These are phyloP conservation scores for Apiospora arundinis DNA, from an alignment of 2,329 filamentous ascomycete genomes.

Conservation along the genomic window DNA sequence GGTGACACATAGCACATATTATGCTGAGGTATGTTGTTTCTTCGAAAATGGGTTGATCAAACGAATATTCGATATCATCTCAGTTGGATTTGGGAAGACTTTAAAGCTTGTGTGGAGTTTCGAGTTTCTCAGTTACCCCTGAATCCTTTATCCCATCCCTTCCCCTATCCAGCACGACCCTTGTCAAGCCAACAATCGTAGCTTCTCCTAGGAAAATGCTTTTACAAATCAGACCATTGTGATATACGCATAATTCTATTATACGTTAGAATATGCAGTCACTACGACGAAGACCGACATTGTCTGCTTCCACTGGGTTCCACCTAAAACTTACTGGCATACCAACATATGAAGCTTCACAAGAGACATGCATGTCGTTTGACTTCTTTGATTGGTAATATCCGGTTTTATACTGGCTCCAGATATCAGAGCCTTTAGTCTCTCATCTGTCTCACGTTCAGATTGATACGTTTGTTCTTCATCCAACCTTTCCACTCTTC, in stretches of 20 bases:
- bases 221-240: too few relatives aligned
- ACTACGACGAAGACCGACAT: not conserved
- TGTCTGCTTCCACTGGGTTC: not conserved
- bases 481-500: constrained; percentile 86
- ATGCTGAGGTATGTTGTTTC: not conserved
- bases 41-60: not conserved
- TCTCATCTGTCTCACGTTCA: constrained; percentile 91
- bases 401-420: not conserved
- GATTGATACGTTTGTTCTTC: constrained; percentile 82
- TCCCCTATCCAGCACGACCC: not conserved
- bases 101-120: not conserved
- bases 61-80: too few relatives aligned
- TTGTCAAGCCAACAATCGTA: not conserved
- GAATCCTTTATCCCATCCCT: not conserved
- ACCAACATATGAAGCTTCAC: not conserved
- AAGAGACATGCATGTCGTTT: not conserved
- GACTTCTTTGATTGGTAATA: not conserved
- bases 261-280: too few relatives aligned
- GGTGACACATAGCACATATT: not conserved
- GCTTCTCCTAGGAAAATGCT: not conserved
- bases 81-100: too few relatives aligned
- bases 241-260: too few relatives aligned
- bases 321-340: not conserved
- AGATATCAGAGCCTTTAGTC: not conserved
- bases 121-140: not conserved